These are phyloP conservation scores for Chaetomium globosum DNA, from an alignment of 2,329 filamentous ascomycete species.

Conservation along the genomic window DNA sequence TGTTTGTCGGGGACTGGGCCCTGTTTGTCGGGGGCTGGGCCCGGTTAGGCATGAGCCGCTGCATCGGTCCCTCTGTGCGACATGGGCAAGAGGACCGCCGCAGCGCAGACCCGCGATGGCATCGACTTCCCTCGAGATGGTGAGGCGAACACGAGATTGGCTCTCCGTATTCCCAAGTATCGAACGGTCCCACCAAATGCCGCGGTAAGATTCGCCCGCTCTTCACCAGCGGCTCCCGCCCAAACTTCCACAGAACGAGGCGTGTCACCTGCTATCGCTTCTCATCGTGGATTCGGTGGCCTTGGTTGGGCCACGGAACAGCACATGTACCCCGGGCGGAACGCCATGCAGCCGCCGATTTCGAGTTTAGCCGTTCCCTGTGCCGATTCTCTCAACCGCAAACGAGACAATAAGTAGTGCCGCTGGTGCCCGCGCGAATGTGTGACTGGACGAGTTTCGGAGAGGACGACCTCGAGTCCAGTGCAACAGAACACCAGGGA, in stretches of 20 bases:
- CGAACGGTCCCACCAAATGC: slow-evolving; percentile 6
- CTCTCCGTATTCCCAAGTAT: slow-evolving; percentile 3
- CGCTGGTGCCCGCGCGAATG: background rate
- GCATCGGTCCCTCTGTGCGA: background rate
- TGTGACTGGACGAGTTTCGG: slow-evolving; percentile 24
- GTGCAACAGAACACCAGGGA: slow-evolving; percentile 1
- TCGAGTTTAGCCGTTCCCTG: slow-evolving; percentile 25
- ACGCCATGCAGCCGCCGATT: slow-evolving; percentile 25
- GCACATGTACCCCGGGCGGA: slow-evolving; percentile 26
- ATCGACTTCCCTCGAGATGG: slow-evolving; percentile 8
- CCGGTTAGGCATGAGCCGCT: background rate
- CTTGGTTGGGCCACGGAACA: slow-evolving; percentile 27
- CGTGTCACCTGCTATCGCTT: slow-evolving; percentile 26
- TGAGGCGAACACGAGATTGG: slow-evolving; percentile 15
- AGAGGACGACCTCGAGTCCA: background rate
- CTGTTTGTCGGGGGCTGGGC: background rate
- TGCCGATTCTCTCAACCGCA: slow-evolving; percentile 21
- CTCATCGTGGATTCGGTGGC: slow-evolving; percentile 12
- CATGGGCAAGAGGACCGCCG: background rate
- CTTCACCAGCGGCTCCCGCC: slow-evolving; percentile 8
- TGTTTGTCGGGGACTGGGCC: background rate
- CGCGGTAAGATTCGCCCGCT: slow-evolving; percentile 27
- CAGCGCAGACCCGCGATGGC: slow-evolving; percentile 9
- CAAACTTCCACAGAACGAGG: slow-evolving; percentile 21
- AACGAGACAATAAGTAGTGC: slow-evolving; percentile 1